A percentile compares a stretch with the other conserved stretches of the same genome.
These are phyloP conservation scores for Taxillus chinensis DNA, from an alignment of 164 flowering plant genomes.

Conservation along the genomic window DNA sequence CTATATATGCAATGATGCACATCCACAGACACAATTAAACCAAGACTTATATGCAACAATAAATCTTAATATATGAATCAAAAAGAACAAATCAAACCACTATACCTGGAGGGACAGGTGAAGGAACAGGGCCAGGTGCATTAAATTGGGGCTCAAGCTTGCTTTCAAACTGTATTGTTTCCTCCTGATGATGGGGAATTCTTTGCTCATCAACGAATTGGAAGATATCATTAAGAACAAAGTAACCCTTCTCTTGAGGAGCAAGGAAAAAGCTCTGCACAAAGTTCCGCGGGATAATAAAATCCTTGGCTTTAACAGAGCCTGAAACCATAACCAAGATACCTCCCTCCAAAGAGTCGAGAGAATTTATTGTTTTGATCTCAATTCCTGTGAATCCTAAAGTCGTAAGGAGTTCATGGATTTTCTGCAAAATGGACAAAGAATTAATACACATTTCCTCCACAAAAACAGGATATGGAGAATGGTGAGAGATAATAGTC, in stretches of 20 bases:
- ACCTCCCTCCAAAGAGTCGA: background rate
- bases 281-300: background rate
- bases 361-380: conserved; percentile 4
- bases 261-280: conserved; percentile 4
- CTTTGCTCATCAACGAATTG: conserved; percentile 1
- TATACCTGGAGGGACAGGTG: background rate
- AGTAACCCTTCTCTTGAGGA: conserved; percentile 4
- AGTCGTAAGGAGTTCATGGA: background rate
- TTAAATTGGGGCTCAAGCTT: background rate
- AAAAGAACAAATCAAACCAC: background rate
- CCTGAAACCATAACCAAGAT: conserved; percentile 1
- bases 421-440: background rate
- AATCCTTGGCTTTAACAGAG: background rate
- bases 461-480: too few relatives aligned
- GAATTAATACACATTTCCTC: too few relatives aligned
- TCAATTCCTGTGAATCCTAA: background rate
- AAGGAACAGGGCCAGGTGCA: background rate
- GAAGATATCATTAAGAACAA: conserved; percentile 5
- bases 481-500: too few relatives aligned
- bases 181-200: background rate
- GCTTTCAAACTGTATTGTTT: background rate
- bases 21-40: too few relatives aligned
- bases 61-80: too few relatives aligned
- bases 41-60: too few relatives aligned
- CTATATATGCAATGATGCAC: too few relatives aligned